Percentiles rank a stretch among this genome's conserved stretches.
Evolutionary conservation across 345 rosid species (phyloP).

Genomic region (Eucalyptus cloeziana): DNA sequence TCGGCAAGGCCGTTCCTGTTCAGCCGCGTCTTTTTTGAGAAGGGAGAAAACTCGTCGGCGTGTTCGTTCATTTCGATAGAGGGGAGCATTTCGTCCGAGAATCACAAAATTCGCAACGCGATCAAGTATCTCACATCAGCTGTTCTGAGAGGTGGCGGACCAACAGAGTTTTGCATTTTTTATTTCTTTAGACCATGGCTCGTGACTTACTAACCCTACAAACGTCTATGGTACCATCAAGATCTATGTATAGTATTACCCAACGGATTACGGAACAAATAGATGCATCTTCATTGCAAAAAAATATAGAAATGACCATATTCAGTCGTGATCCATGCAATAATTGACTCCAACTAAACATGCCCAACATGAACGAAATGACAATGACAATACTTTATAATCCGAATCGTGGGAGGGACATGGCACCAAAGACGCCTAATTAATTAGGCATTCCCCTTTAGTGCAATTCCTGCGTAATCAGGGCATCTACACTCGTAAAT

Average conservation of each 20-base stretch:
- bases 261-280: no score
- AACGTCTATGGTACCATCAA: neutral
- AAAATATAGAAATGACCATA: neutral
- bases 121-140: no score
- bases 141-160: neutral
- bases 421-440: neutral
- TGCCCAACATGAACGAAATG: neutral
- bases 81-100: no score
- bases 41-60: accelerated
- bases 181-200: neutral
- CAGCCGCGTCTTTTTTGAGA: no score
- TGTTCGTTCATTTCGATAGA: no score
- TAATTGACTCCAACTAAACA: neutral
- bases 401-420: neutral
- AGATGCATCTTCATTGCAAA: neutral
- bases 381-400: neutral
- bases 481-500: accelerated
- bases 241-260: no score
- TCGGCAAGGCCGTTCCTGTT: no score
- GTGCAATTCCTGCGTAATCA: no score
- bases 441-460: accelerated
- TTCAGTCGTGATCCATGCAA: neutral
- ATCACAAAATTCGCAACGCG: no score
- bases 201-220: neutral
- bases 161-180: neutral